phyloP scores from a whole-genome alignment of 345 rosid species.

The Carallia brachiata region DNA sequence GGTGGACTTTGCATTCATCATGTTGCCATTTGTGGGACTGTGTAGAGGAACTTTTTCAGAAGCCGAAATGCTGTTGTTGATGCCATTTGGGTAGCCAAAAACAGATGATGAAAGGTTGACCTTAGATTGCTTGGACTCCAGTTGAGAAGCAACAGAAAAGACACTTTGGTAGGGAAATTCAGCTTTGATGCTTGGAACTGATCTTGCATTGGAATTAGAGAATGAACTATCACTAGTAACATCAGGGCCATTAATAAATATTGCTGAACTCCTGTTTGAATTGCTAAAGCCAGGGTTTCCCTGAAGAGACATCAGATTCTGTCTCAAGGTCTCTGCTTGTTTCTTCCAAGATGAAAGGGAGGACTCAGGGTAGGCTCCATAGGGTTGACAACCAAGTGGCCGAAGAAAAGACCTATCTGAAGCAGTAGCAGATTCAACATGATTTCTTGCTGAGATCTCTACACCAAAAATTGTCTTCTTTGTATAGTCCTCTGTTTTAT shows the following conservation, averaged over 20 bases:
- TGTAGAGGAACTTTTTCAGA: slow-evolving; percentile 17
- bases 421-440: slow-evolving; percentile 18
- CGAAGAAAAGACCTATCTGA: slow-evolving; percentile 13
- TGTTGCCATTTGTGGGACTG: slow-evolving; percentile 17
- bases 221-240: slow-evolving; percentile 14
- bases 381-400: slow-evolving; percentile 17
- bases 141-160: slow-evolving; percentile 29
- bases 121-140: slow-evolving; percentile 41
- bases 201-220: slow-evolving; percentile 32
- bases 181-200: slow-evolving; percentile 25
- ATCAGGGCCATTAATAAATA: slow-evolving; percentile 20
- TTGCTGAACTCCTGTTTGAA: slow-evolving; percentile 21
- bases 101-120: slow-evolving; percentile 16
- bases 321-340: slow-evolving; percentile 17
- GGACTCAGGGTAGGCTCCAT: slow-evolving; percentile 22
- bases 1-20: slow-evolving; percentile 30
- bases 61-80: slow-evolving; percentile 22
- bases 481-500: slow-evolving; percentile 4
- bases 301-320: slow-evolving; percentile 10
- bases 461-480: slow-evolving; percentile 38
- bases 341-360: slow-evolving; percentile 28
- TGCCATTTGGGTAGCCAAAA: slow-evolving; percentile 20
- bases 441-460: slow-evolving; percentile 29
- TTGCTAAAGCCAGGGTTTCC: slow-evolving; percentile 23
- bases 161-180: slow-evolving; percentile 31